A percentile compares a stretch with the other conserved stretches of the same genome.
Conservation (phyloP, 2,329 filamentous ascomycete species). For the Penicillium sp. region DNA sequence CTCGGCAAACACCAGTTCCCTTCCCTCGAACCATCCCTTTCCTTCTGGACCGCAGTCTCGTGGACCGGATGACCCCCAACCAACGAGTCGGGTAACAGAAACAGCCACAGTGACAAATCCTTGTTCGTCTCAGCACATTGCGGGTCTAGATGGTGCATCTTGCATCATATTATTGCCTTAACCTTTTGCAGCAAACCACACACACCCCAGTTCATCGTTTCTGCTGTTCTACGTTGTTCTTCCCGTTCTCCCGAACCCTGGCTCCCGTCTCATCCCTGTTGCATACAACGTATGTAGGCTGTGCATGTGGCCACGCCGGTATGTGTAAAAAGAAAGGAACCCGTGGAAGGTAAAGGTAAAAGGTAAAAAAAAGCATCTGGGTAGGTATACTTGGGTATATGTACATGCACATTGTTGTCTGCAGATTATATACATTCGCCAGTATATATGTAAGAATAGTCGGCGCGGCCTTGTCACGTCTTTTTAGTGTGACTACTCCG, state of each 20-base stretch:
- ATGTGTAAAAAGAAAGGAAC: not conserved
- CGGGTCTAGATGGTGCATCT: not conserved
- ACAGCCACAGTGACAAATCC: constrained; percentile 3
- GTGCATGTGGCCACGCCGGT: not conserved
- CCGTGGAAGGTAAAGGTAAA: not conserved
- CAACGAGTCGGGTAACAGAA: constrained; percentile 1
- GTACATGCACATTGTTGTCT: not conserved
- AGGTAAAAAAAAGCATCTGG: not conserved
- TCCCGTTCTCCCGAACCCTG: not conserved
- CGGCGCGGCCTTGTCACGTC: no score
- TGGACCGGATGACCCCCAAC: constrained; percentile 9
- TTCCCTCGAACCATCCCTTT: not conserved
- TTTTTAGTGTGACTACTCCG: no score
- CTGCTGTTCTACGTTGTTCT: not conserved
- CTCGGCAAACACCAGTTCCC: constrained; percentile 7
- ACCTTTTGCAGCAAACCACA: not conserved
- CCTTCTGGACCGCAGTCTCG: constrained; percentile 10
- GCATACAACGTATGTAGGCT: not conserved
- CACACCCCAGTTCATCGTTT: no score
- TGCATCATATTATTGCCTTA: not conserved
- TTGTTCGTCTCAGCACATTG: not conserved
- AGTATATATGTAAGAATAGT: not conserved
- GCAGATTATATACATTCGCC: not conserved
- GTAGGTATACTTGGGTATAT: not conserved
- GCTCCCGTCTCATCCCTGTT: not conserved